Evolutionary conservation across 1,284 basidiomycete species (phyloP), one percentile per base, ranked within the genome.

Genomic region (Cerioporus squamosus): DNA sequence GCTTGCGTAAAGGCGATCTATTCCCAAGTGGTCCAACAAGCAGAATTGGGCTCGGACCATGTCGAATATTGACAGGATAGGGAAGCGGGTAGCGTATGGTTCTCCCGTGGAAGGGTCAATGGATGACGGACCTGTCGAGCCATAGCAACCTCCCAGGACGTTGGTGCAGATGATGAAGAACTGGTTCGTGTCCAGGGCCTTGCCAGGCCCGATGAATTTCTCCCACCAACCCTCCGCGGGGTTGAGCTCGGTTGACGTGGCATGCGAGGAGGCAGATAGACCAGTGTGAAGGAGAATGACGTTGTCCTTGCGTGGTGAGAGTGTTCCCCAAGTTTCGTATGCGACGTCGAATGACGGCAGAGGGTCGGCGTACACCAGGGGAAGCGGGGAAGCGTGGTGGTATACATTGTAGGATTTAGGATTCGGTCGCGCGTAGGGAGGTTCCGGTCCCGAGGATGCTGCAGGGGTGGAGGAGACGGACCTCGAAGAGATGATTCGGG

Each of bases 101-200:
- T 84, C 77, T 1, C 87, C 86, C 0, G 88, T 84, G 14, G 78
- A 55, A 33, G 91, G 86, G 65, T 95, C 85, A 39, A 85, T 74
- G 0, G 93, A 93, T 0, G 92, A 93, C 0, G 97, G 97, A 1
- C 97, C 97, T 0, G 97, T 98, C 3, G 93, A 93, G 24, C 97
- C 97, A 70, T 98, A 99, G 78, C 97, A 99, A 0, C 97, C 96
- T 3, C 97, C 97, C 31, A 99, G 83, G 55, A 97, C 96, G 74
- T 99, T 99, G 14, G 95, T 95, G 78, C 97, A 99, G 48, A 99
- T 88, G 70, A 99, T 81, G 75, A 93, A 98, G 79, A 92, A 98
- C 52, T 88, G 85, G 71, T 95, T 82, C 3, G 97, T 98, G 78
- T 99, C 97, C 36, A 99, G 81, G 3, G 95, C 87, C 70, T 91